Base-by-base conservation (phyloP, 2,329 filamentous ascomycete species). In the Curvularia eragrostidis region DNA sequence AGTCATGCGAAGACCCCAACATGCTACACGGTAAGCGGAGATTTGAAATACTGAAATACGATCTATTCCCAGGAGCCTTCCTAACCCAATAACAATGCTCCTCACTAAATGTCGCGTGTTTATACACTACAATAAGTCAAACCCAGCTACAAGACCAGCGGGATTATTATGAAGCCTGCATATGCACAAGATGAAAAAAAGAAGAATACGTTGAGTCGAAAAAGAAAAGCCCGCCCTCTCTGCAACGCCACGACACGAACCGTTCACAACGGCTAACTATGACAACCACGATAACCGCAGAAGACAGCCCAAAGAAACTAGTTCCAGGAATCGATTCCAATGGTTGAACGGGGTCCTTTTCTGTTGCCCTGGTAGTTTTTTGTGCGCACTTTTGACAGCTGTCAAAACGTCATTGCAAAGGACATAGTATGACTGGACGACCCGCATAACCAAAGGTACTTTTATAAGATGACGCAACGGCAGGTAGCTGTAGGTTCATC, bases 381-480 rank as follows among this genome's bases (percentile, higher is more conserved):
- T 23, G 39, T 54, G 50, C 42, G 12, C 51, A 48, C 41, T 47
- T 48, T 53, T 36, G 47, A 48, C 24, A 38, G 47, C 23, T 6
- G 21, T 28, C 28, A 34, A 42, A 36, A 18, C 43, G 53, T 19
- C 41, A 28, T 59, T 28, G 15, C 13, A 44, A 44, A 47, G 44
- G 21, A 5, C 5, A 43, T 23, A 46, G 42, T 48, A 30, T 38
- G 30, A 23, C 28, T 28, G 2, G 42, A 41, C 18, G 26, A 46
- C 55, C 28, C 47, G 61, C 48, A 28, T 26, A 5, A 52, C 18
- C 7, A 48, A 32, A 19, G 32, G 18, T 21, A 41, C 36, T 18
- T 34, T 77, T 78, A 89, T 74, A 88, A 77, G 59, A 90, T 86
- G 52, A 88, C 80, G 73, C 88, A 90, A 62, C 87, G 82, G 72